Percentiles rank a stretch among this genome's conserved stretches.
phyloP scores from a whole-genome alignment of 495 filamentous ascomycete species.

The Neurospora sp. region DNA sequence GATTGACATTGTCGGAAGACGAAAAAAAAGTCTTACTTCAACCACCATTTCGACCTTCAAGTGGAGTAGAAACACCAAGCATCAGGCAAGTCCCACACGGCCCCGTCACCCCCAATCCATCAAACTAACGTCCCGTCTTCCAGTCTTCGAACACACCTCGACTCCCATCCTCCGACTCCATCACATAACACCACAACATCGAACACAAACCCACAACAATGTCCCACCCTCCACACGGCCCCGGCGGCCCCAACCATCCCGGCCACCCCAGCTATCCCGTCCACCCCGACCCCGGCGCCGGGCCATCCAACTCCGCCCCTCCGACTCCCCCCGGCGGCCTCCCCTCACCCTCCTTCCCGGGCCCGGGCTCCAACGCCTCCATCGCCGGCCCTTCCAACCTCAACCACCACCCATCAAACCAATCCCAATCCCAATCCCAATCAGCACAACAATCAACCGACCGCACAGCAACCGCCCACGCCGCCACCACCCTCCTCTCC shows the following conservation, averaged over 20 bases:
- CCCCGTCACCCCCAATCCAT: neutral
- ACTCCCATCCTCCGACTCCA: neutral
- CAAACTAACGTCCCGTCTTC: neutral
- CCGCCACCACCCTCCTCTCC: neutral
- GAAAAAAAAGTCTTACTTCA: neutral
- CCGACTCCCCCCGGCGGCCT: neutral
- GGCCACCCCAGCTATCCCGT: neutral
- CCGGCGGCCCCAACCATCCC: neutral
- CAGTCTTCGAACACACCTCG: neutral
- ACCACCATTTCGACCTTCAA: neutral
- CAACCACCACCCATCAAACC: neutral
- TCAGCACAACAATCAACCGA: neutral
- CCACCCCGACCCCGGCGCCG: neutral
- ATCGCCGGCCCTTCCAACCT: neutral
- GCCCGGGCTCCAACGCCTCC: neutral
- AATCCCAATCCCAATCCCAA: neutral
- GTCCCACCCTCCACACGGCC: neutral
- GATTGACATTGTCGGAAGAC: neutral
- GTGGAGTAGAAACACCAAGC: neutral
- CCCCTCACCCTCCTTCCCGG: neutral
- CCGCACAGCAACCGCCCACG: neutral
- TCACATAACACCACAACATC: neutral
- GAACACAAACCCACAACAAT: neutral
- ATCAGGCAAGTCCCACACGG: neutral
- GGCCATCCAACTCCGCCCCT: neutral